Conservation (phyloP, 148 eudicot genomes). For the Nyssa sinensis region DNA sequence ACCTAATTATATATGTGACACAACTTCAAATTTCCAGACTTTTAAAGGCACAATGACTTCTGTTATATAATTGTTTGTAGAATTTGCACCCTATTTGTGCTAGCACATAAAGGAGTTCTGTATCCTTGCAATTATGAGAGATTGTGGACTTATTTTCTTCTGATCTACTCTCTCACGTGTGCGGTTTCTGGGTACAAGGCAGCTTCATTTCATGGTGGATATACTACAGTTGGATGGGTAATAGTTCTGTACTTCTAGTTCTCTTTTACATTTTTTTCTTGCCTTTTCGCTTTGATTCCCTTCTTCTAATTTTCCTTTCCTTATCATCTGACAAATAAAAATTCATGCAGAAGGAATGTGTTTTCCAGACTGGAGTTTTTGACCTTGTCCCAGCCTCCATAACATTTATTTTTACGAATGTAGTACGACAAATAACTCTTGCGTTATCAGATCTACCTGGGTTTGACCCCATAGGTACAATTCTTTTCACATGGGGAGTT, state of each 20-base stretch:
- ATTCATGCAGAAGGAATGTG: constrained; percentile 7
- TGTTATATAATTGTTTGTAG: background rate
- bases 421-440: no score
- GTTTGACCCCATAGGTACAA: background rate
- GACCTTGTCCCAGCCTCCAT: background rate
- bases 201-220: background rate
- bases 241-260: background rate
- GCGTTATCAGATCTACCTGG: background rate
- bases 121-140: background rate
- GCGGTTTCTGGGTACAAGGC: background rate
- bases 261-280: background rate
- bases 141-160: background rate
- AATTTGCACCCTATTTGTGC: background rate
- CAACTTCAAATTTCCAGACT: no score
- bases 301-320: background rate
- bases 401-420: background rate
- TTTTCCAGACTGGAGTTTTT: background rate
- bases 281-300: background rate
- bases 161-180: background rate
- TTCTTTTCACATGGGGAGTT: background rate
- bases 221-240: background rate
- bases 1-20: no score
- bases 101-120: background rate
- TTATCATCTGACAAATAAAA: background rate
- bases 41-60: no score